Conservation (phyloP, 495 filamentous ascomycete genomes). For the Aspergillus nidulans region DNA sequence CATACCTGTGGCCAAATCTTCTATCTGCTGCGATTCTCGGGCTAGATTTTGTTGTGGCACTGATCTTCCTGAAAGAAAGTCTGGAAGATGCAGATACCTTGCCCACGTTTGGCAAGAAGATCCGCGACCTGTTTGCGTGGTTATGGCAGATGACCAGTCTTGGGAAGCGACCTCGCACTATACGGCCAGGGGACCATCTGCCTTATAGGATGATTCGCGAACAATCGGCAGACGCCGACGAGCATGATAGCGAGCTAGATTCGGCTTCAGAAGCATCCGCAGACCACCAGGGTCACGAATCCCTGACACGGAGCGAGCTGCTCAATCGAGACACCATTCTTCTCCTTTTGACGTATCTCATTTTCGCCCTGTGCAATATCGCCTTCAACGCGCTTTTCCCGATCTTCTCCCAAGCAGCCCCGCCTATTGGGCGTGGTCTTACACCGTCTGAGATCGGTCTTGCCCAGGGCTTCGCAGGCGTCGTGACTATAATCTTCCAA, state of each 20-base stretch:
- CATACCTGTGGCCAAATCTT: conserved; percentile 82
- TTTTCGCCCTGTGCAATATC: conserved; percentile 86
- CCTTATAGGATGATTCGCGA: conserved; percentile 21
- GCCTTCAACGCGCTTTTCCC: conserved; percentile 89
- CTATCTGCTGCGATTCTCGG: conserved; percentile 65
- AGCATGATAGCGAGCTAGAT: conserved; percentile 41
- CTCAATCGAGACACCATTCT: conserved; percentile 76
- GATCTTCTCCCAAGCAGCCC: conserved; percentile 72
- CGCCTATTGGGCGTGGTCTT: conserved; percentile 71
- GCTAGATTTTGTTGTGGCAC: conserved; percentile 66
- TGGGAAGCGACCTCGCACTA: conserved; percentile 53
- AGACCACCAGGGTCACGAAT: conserved; percentile 26
- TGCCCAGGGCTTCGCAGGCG: conserved; percentile 77
- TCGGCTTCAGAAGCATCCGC: conserved; percentile 41
- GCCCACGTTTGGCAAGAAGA: conserved; percentile 55
- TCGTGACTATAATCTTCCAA: conserved; percentile 85
- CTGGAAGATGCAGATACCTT: conserved; percentile 65
- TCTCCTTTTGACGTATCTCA: conserved; percentile 73
- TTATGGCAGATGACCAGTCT: conserved; percentile 68
- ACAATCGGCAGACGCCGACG: conserved; percentile 25
- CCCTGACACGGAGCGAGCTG: conserved; percentile 47
- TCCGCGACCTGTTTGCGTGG: conserved; percentile 61
- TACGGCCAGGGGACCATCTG: conserved; percentile 30
- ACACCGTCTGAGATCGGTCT: conserved; percentile 79
- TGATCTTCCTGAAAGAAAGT: conserved; percentile 83